These are phyloP conservation scores for Tetracentron sinense DNA, from an alignment of 164 flowering plant species.

Conservation along the genomic window DNA sequence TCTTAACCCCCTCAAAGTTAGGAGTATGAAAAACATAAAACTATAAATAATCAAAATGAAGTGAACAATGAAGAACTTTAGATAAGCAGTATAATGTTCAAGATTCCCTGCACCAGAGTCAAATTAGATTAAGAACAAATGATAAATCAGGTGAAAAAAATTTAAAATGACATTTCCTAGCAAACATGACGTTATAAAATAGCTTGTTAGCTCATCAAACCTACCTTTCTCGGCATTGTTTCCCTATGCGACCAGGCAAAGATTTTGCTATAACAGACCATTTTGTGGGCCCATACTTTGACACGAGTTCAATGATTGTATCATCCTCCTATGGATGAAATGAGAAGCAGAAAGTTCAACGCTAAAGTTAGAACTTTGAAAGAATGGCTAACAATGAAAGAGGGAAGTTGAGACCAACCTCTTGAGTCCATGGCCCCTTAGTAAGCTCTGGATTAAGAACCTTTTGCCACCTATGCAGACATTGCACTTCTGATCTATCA, in stretches of 20 bases:
- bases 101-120: background rate
- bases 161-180: background rate
- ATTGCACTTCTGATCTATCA: conserved; percentile 95
- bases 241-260: conserved; percentile 96
- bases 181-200: background rate
- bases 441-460: conserved; percentile 96
- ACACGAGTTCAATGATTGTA: conserved; percentile 65
- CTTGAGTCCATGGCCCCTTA: conserved; percentile 98
- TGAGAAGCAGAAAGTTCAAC: conserved; percentile 9
- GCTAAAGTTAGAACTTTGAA: background rate
- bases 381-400: conserved; percentile 3
- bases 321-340: conserved; percentile 78
- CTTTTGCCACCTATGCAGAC: conserved; percentile 98
- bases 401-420: conserved; percentile 42
- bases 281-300: conserved; percentile 81
- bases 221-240: conserved; percentile 98
- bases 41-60: background rate
- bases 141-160: background rate
- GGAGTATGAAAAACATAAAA: background rate
- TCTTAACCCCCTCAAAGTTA: background rate
- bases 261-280: conserved; percentile 94
- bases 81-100: background rate
- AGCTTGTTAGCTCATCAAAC: background rate
- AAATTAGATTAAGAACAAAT: background rate
- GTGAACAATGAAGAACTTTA: background rate